Conservation (phyloP, 108 stramenopile species). For the Conticribra guillardii region DNA sequence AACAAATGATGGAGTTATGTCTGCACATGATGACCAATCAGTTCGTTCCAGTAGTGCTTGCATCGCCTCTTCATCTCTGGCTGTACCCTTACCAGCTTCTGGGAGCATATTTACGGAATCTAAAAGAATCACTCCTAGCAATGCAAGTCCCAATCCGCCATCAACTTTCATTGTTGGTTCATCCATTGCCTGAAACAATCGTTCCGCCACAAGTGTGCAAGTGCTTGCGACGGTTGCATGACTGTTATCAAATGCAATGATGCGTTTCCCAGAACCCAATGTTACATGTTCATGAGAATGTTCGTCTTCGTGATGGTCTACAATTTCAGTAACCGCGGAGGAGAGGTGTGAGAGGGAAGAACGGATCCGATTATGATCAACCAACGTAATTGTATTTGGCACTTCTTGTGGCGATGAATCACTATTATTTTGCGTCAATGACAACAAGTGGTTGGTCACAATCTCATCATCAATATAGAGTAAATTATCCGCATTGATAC, state of each 20-base stretch:
- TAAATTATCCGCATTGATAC: slow-evolving; percentile 25
- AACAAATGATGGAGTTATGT: slow-evolving; percentile 15
- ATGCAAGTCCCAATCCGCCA: slow-evolving; percentile 48
- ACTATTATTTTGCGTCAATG: background rate
- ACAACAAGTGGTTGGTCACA: background rate
- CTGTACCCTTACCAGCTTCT: slow-evolving; percentile 73
- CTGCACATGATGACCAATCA: slow-evolving; percentile 51
- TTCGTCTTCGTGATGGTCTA: slow-evolving; percentile 87
- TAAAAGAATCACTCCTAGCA: slow-evolving; percentile 77
- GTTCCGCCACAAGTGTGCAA: slow-evolving; percentile 71
- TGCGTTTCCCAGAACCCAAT: slow-evolving; percentile 36
- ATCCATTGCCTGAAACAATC: slow-evolving; percentile 27
- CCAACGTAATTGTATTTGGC: slow-evolving; percentile 51
- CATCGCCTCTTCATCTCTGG: slow-evolving; percentile 66
- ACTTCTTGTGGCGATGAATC: background rate
- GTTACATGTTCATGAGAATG: slow-evolving; percentile 51
- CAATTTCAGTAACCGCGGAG: slow-evolving; percentile 52
- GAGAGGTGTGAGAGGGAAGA: slow-evolving; percentile 26
- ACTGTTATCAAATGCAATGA: slow-evolving; percentile 64
- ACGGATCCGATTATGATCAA: slow-evolving; percentile 74
- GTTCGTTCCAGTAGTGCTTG: slow-evolving; percentile 49
- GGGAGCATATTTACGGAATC: slow-evolving; percentile 85
- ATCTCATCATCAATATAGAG: slow-evolving; percentile 38
- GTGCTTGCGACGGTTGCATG: slow-evolving; percentile 67
- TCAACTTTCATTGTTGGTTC: slow-evolving; percentile 13